phyloP scores from a whole-genome alignment of 2,329 filamentous ascomycete species.

The Juglanconis oblonga region DNA sequence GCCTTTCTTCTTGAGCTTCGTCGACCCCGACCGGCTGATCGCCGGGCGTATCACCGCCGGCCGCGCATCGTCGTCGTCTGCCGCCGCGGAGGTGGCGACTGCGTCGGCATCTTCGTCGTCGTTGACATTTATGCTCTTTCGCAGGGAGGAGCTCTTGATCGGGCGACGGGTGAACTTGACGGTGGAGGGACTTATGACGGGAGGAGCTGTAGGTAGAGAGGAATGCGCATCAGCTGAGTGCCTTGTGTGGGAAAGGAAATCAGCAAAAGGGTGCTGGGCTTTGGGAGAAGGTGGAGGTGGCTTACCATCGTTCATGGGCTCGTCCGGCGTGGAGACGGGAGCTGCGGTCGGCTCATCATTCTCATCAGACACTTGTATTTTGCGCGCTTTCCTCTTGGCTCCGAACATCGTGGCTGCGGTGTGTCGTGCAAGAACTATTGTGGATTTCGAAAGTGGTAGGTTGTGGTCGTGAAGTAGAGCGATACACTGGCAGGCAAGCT shows the following conservation, averaged over 20 bases:
- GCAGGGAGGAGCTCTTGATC: slow-evolving; percentile 55
- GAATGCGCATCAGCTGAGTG: slow-evolving; percentile 28
- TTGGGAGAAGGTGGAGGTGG: slow-evolving; percentile 11
- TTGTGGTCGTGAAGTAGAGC: not conserved
- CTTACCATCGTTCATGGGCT: slow-evolving; percentile 37
- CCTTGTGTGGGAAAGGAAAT: slow-evolving; percentile 23
- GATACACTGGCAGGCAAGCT: not conserved
- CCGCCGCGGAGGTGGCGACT: slow-evolving; percentile 20
- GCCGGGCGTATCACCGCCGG: slow-evolving; percentile 49
- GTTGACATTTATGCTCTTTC: slow-evolving; percentile 51
- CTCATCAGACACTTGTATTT: slow-evolving; percentile 69
- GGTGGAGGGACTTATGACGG: slow-evolving; percentile 31
- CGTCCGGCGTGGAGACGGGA: slow-evolving; percentile 21
- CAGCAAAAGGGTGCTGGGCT: slow-evolving; percentile 19
- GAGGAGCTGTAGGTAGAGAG: slow-evolving; percentile 20
- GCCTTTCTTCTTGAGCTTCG: slow-evolving; percentile 71
- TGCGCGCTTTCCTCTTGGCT: slow-evolving; percentile 67
- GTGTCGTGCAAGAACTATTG: not conserved
- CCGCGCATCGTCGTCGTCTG: slow-evolving; percentile 42
- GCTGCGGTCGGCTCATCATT: slow-evolving; percentile 46
- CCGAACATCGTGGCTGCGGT: slow-evolving; percentile 53
- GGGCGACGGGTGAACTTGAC: slow-evolving; percentile 50
- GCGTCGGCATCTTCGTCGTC: slow-evolving; percentile 30
- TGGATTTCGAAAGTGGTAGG: not conserved
- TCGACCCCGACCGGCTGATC: slow-evolving; percentile 43